Evolutionary conservation across 2,329 filamentous ascomycete species (phyloP).

Genomic region (Aspergillus sp.): DNA sequence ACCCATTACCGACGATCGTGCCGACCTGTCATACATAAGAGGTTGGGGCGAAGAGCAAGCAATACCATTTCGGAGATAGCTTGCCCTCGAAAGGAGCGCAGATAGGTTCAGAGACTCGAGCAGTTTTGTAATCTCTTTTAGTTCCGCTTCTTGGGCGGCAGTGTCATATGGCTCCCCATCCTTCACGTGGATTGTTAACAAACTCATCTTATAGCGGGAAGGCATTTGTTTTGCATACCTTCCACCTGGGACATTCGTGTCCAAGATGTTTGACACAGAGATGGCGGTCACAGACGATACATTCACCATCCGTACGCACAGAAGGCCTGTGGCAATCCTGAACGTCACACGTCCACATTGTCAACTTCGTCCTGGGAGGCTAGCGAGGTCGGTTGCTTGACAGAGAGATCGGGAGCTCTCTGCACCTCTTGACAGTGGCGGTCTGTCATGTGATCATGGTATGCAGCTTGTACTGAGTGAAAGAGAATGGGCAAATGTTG

Average conservation of each 20-base stretch:
- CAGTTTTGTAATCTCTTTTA: slow-evolving; percentile 33
- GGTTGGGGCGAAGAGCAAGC: slow-evolving; percentile 34
- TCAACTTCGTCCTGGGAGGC: not conserved
- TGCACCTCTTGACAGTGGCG: not conserved
- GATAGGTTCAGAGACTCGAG: slow-evolving; percentile 35
- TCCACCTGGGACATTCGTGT: slow-evolving; percentile 38
- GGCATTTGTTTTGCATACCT: slow-evolving; percentile 28
- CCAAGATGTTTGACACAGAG: slow-evolving; percentile 38
- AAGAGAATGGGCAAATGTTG: not conserved
- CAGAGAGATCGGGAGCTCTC: not conserved
- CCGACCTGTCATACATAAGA: slow-evolving; percentile 37
- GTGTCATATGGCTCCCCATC: slow-evolving; percentile 37
- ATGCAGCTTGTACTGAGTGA: not conserved
- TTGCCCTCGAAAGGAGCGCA: slow-evolving; percentile 39
- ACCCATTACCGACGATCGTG: slow-evolving; percentile 41
- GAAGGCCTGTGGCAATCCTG: slow-evolving; percentile 29
- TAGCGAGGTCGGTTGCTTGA: not conserved
- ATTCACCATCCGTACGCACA: slow-evolving; percentile 39
- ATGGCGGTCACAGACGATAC: slow-evolving; percentile 40
- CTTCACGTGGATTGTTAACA: slow-evolving; percentile 23
- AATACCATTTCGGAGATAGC: slow-evolving; percentile 34
- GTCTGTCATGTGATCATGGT: not conserved
- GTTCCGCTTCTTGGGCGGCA: slow-evolving; percentile 33
- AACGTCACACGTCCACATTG: slow-evolving; percentile 38
- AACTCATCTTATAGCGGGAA: not conserved